phyloP scores from a whole-genome alignment of 2,329 filamentous ascomycete species.

The Arthrinium phaeospermum region DNA sequence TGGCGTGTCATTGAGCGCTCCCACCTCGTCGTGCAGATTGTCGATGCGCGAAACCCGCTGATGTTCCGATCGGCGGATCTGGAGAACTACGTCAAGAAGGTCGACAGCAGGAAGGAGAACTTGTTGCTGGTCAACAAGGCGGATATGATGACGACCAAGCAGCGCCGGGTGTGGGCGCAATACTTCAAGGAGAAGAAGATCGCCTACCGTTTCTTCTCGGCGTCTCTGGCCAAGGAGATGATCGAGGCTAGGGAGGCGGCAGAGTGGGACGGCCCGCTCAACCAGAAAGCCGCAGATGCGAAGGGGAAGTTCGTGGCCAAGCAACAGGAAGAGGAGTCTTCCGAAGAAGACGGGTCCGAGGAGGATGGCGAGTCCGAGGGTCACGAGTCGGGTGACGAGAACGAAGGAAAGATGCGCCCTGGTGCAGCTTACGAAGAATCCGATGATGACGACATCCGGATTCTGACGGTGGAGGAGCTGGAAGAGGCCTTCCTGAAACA shows the following conservation, averaged over 20 bases:
- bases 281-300: conserved; percentile 37
- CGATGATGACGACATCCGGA: conserved; percentile 70
- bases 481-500: conserved; percentile 87
- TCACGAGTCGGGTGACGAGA: conserved; percentile 32
- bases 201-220: conserved; percentile 95
- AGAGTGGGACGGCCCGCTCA: conserved; percentile 46
- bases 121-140: conserved; percentile 96
- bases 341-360: conserved; percentile 23
- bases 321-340: conserved; percentile 25
- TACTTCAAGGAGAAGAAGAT: conserved; percentile 84
- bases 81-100: conserved; percentile 91
- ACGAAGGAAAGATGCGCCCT: conserved; percentile 42
- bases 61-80: conserved; percentile 94
- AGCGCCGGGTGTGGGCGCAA: conserved; percentile 83
- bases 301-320: conserved; percentile 32
- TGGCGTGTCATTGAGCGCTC: conserved; percentile 98
- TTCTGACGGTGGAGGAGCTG: conserved; percentile 90
- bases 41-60: conserved; percentile 93
- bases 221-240: conserved; percentile 85
- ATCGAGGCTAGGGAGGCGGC: conserved; percentile 72
- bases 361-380: not conserved
- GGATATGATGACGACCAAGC: conserved; percentile 93
- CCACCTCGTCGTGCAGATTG: conserved; percentile 95
- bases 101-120: conserved; percentile 87
- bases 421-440: conserved; percentile 46